Evolutionary conservation across 1,139 yeast genomes (phyloP), one percentile per base, ranked within the genome.

Genomic region (Hyphopichia pseudoburtonii): DNA sequence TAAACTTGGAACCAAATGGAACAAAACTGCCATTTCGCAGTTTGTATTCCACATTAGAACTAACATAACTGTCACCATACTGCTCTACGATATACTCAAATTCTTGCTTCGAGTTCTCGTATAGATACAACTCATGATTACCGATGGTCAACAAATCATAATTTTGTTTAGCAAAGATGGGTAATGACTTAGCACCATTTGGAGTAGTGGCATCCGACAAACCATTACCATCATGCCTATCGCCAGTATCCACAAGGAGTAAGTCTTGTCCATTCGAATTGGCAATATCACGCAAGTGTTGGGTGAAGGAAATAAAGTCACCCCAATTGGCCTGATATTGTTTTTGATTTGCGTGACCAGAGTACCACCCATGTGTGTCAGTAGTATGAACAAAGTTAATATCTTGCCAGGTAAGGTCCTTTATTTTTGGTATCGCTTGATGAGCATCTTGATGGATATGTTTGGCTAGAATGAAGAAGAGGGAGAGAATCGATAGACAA

Each of bases 331-430:
- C 95, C 32, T 82, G 75, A 57, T 83, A 92, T 42, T 76, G 78
- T 21, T 75, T 71, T 57, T 89, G 96, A 46, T 81, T 79, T 28
- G 77, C 48, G 61, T 90, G 97, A 0, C 97, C 97, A 4, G 90
- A 80, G 43, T 85, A 78, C 97, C 97, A 92, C 0, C 92, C 94
- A 57, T 92, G 98, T 2, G 97, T 90, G 51, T 92, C 98, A 1
- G 97, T 92, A 1, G 97, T 89, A 51, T 89, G 97, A 26, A 90
- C 52, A 50, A 92, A 85, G 64, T 92, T 92, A 36, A 90, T 45
- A 43, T 82, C 77, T 1, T 89, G 87, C 76, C 89, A 73, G 7
- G 63, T 56, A 21, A 88, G 52, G 19, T 76, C 73, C 36, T 90
- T 61, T 33, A 46, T 40, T 15, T 25, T 31, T 2, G 33, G n/a